Evolutionary conservation across 768 basidiomycete species (phyloP), one percentile per base, ranked within the genome.

Genomic region (Leccinum subtestaceum): DNA sequence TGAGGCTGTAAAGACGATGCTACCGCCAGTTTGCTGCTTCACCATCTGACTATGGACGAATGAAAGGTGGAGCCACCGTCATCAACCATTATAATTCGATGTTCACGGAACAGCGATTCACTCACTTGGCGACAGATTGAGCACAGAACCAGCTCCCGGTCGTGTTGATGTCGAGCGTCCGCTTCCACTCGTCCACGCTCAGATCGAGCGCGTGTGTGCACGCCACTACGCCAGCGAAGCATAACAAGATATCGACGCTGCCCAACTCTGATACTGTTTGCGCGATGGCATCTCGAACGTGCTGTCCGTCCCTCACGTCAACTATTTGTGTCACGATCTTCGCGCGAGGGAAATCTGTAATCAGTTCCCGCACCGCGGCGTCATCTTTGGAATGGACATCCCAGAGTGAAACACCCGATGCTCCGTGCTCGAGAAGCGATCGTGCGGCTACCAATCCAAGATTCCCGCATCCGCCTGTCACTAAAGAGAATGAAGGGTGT

Each of bases 71-170:
- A 34, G 11, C 29, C 29, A 31, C 15, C 17, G 2, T n/a, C 38
- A 55, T 27, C 19, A 13, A 51, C 53, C 21, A 40, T 31, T 21
- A n/a, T 36, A 21, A 51, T 27, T 6, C 10, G 15, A 15, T 27
- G 17, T 5, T 63, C 17, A 13, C 5, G 15, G 32, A 51, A 38
- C 36, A 13, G 17, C 6, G 3, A 55, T 9, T 32, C 5, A 21
- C 11, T 40, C 9, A 67, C 80, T 69, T 77, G 52, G 72, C 75
- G 31, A 74, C 77, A 1, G 77, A 70, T 57, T 78, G 74, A 9
- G 78, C 77, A 56, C 78, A 80, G 52, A 79, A 58, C 77, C 76
- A 80, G 49, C 77, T 77, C 19, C 79, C 80, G 5, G 76, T 81
- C 17, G 74, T 73, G 55, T 79, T 81, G 45, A 78, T 66, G 48